Evolutionary conservation across 1,139 yeast genomes (phyloP).

Genomic region (Geotrichum siamense): DNA sequence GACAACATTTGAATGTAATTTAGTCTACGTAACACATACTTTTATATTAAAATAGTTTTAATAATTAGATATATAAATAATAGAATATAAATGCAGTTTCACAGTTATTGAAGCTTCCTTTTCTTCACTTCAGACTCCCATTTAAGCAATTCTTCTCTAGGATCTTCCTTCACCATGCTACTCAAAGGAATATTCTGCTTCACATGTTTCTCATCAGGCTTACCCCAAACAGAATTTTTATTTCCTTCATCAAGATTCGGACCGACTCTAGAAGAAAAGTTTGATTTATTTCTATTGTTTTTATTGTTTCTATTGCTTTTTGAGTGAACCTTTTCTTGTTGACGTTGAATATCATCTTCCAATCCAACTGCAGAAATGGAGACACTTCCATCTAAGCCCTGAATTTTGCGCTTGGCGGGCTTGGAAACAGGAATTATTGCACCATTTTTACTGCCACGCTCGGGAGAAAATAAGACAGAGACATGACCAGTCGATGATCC

Average conservation of each 20-base stretch:
- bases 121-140: conserved; percentile 16
- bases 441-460: conserved; percentile 27
- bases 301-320: no score
- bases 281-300: conserved; percentile 2
- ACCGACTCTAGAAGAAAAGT: conserved; percentile 2
- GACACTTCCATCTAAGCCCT: conserved; percentile 22
- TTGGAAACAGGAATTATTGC: conserved; percentile 33
- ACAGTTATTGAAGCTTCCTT: no score
- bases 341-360: conserved; percentile 17
- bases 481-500: conserved; percentile 34
- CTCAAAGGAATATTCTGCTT: conserved; percentile 23
- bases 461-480: conserved; percentile 34
- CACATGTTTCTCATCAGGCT: conserved; percentile 26
- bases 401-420: conserved; percentile 29
- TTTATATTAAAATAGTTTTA: no score
- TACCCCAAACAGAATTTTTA: conserved; percentile 23
- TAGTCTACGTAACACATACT: no score
- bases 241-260: conserved; percentile 4
- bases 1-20: no score
- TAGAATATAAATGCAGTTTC: no score
- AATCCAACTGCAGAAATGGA: conserved; percentile 31
- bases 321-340: conserved; percentile 11
- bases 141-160: conserved; percentile 35
- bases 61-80: no score
- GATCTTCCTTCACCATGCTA: conserved; percentile 31